These are phyloP conservation scores for Eremochloa ophiuroides DNA, from an alignment of 176 grass and related monocot genomes.

Conservation along the genomic window DNA sequence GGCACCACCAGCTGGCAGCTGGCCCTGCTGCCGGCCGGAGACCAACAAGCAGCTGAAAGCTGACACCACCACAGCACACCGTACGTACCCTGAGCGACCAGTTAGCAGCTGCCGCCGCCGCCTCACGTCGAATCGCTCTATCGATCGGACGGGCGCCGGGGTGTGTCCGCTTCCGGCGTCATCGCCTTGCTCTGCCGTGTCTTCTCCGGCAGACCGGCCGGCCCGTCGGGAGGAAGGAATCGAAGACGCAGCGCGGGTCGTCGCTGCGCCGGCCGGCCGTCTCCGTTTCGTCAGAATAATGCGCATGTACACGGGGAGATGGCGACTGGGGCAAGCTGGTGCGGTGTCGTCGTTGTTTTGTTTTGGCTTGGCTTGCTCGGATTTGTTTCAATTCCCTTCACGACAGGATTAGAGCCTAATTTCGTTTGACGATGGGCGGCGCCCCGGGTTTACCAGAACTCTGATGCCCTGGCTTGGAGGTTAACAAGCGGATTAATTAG, in stretches of 20 bases:
- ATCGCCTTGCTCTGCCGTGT: not conserved
- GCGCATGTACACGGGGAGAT: not conserved
- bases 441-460: not conserved
- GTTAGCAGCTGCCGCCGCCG: not conserved
- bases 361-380: not conserved
- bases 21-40: not conserved
- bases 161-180: not conserved
- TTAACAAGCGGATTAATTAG: not conserved
- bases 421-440: not conserved
- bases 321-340: not conserved
- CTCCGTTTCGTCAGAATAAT: not conserved
- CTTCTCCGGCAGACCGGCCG: constrained; percentile 10
- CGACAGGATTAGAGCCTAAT: constrained; percentile 10
- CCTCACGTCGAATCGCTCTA: not conserved
- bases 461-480: not conserved
- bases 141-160: not conserved
- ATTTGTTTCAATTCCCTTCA: not conserved
- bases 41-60: not conserved
- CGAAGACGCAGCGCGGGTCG: not conserved
- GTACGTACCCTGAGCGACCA: not conserved
- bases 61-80: not conserved
- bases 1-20: not conserved
- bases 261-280: too few species aligned
- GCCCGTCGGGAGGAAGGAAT: not conserved
- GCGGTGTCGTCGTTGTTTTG: not conserved